Evolutionary conservation across 495 filamentous ascomycete genomes (phyloP).

Genomic region (Cryomyces minteri): DNA sequence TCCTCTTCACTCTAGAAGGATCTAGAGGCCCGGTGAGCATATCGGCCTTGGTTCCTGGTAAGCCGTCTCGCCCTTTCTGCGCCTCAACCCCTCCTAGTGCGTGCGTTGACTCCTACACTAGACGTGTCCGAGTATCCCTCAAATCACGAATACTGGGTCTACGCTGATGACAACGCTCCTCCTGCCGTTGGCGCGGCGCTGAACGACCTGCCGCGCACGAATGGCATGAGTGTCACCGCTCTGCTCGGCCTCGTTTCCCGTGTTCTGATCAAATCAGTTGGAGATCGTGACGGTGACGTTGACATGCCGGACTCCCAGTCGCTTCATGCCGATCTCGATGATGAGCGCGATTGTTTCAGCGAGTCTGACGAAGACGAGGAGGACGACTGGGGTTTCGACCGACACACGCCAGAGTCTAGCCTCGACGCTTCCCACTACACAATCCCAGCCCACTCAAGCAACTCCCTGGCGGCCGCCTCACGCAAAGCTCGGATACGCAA

Average conservation of each 20-base stretch:
- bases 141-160: constrained; percentile 40
- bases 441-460: neutral
- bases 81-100: constrained; percentile 3
- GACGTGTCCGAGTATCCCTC: constrained; percentile 49
- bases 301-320: constrained; percentile 18
- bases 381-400: constrained; percentile 8
- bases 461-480: neutral
- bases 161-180: constrained; percentile 32
- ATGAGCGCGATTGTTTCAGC: constrained; percentile 13
- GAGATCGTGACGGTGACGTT: constrained; percentile 16
- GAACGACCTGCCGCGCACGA: constrained; percentile 18
- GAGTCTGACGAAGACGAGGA: constrained; percentile 5
- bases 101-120: constrained; percentile 6
- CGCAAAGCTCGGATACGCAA: constrained; percentile 22
- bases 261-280: constrained; percentile 2
- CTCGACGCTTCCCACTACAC: neutral
- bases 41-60: constrained; percentile 36
- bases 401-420: neutral
- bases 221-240: constrained; percentile 17
- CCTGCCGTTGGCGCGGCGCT: constrained; percentile 26
- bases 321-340: constrained; percentile 15
- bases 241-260: constrained; percentile 19
- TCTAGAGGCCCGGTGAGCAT: constrained; percentile 24
- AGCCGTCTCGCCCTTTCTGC: constrained; percentile 5
- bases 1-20: constrained; percentile 16